Conservation (phyloP, 495 filamentous ascomycete genomes). For the Tuber calosporum region DNA sequence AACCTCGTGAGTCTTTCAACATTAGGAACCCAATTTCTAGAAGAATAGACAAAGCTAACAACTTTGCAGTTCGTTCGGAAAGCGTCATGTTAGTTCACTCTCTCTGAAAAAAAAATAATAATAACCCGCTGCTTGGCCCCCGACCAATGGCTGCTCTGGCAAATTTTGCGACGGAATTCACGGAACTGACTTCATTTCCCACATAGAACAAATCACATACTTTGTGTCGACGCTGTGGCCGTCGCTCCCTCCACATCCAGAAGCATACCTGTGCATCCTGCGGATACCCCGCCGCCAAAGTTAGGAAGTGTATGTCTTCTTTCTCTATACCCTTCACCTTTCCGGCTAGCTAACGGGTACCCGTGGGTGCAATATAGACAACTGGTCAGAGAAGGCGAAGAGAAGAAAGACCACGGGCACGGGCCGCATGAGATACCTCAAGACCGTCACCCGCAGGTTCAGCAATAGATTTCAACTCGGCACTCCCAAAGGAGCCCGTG, state of each 20-base stretch:
- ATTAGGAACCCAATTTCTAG: conserved; percentile 3
- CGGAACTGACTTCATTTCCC: conserved; percentile 96
- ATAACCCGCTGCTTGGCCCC: not conserved
- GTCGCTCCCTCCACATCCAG: conserved; percentile 96
- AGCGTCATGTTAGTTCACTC: conserved; percentile 40
- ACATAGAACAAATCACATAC: conserved; percentile 99
- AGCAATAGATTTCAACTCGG: conserved; percentile 95
- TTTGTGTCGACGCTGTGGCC: conserved; percentile 97
- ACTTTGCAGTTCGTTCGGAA: conserved; percentile 40
- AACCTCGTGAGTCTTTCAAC: conserved; percentile 40
- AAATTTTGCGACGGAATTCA: not conserved
- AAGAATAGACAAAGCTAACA: conserved; percentile 16
- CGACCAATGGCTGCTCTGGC: not conserved
- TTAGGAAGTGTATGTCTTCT: conserved; percentile 84
- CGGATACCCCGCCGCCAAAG: conserved; percentile 95
- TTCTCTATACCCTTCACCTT: not conserved
- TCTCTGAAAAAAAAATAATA: conserved; percentile 44
- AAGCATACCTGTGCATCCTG: conserved; percentile 97
- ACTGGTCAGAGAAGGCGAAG: conserved; percentile 99
- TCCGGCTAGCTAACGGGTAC: not conserved
- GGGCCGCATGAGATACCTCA: conserved; percentile 87
- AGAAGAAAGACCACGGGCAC: conserved; percentile 97
- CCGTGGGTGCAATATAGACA: conserved; percentile 56
- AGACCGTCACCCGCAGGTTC: conserved; percentile 79
- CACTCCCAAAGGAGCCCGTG: conserved; percentile 74